Evolutionary conservation across 1,284 basidiomycete genomes (phyloP).

Genomic region (Ustilago crameri): DNA sequence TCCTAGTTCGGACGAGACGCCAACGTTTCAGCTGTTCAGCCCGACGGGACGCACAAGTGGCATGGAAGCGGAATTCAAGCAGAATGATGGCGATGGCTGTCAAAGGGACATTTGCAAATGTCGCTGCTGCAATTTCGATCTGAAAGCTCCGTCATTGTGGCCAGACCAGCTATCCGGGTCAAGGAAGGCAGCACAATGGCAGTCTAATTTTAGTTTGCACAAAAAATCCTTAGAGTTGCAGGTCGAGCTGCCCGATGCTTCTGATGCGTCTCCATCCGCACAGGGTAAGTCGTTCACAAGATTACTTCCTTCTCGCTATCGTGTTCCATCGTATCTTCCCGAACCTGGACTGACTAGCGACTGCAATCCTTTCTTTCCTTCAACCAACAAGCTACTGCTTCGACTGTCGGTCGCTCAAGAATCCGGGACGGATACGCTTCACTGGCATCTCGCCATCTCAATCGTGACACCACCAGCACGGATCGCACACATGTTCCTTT

Average conservation of each 20-base stretch:
- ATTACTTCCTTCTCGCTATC: neutral
- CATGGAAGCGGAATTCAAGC: too few species aligned
- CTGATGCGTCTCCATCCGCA: slow-evolving; percentile 13
- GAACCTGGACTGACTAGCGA: too few species aligned
- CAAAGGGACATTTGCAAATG: neutral
- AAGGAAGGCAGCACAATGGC: slow-evolving; percentile 1
- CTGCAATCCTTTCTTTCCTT: neutral
- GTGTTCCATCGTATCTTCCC: too few species aligned
- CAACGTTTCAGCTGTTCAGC: too few species aligned
- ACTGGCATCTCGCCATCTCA: neutral
- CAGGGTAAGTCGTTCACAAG: slow-evolving; percentile 4
- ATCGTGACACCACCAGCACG: neutral
- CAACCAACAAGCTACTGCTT: neutral
- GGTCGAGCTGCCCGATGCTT: slow-evolving; percentile 9
- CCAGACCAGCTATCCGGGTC: neutral
- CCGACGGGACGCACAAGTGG: too few species aligned
- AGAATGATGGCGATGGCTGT: too few species aligned
- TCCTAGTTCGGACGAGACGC: too few species aligned
- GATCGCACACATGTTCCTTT: slow-evolving; percentile 10
- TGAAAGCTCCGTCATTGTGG: neutral
- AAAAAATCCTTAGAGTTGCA: slow-evolving; percentile 12
- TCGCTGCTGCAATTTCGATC: slow-evolving; percentile 8
- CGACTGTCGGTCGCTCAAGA: neutral
- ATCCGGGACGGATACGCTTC: slow-evolving; percentile 1
- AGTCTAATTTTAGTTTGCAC: slow-evolving; percentile 11